phyloP scores from a whole-genome alignment of 2,329 filamentous ascomycete genomes.

The Alternaria solani region DNA sequence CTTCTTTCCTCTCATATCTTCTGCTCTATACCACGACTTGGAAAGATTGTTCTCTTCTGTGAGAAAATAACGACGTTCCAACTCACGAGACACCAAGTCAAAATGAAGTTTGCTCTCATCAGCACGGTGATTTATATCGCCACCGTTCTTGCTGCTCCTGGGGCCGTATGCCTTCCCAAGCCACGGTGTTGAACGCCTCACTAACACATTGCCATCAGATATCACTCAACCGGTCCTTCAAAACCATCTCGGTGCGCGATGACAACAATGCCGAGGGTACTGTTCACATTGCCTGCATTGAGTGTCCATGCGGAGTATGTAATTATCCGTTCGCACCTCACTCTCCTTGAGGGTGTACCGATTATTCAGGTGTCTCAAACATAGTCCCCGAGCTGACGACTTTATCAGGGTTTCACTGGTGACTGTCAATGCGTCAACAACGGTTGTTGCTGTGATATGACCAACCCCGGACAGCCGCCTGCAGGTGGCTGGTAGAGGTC shows the following conservation, averaged over 20 bases:
- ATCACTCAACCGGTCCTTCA: conserved; percentile 14
- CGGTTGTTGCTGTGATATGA: conserved; percentile 9
- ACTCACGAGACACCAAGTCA: not conserved
- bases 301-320: conserved; percentile 14
- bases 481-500: conserved; percentile 4
- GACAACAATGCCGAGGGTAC: not conserved
- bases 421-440: conserved; percentile 5
- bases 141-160: conserved; percentile 11
- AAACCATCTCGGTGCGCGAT: conserved; percentile 3
- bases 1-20: not conserved
- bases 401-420: conserved; percentile 1
- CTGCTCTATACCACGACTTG: not conserved
- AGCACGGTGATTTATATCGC: conserved; percentile 5
- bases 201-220: not conserved
- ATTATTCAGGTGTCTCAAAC: not conserved
- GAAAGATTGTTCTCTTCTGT: not conserved
- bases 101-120: conserved; percentile 13
- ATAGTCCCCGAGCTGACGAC: not conserved
- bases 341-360: not conserved
- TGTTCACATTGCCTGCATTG: conserved; percentile 9
- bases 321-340: not conserved
- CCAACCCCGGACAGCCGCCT: not conserved
- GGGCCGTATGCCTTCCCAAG: not conserved
- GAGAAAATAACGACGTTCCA: not conserved
- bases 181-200: not conserved